These are phyloP conservation scores for Starmerella stigmatis DNA, from an alignment of 805 yeast species.

Conservation along the genomic window DNA sequence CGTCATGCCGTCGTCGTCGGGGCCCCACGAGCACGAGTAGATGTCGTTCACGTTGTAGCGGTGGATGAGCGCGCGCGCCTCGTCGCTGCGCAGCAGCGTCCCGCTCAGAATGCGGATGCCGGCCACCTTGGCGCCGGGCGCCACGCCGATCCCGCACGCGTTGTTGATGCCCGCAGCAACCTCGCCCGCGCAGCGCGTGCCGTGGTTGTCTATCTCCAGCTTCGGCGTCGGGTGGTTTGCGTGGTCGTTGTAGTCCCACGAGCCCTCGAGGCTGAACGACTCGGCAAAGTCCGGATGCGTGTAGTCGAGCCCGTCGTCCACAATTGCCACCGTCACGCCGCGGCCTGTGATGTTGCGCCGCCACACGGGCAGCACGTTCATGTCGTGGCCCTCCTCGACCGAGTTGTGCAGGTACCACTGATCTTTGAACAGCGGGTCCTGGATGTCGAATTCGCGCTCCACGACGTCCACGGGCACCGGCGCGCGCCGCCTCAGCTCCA, in stretches of 20 bases:
- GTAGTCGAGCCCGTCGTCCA: slow-evolving; percentile 90
- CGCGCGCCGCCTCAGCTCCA: slow-evolving; percentile 13
- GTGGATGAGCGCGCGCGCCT: slow-evolving; percentile 77
- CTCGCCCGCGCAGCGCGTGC: slow-evolving; percentile 97
- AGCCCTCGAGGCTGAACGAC: slow-evolving; percentile 57
- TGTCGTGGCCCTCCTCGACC: slow-evolving; percentile 64
- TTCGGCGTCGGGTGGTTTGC: slow-evolving; percentile 68
- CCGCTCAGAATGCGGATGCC: slow-evolving; percentile 87
- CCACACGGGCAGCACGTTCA: slow-evolving; percentile 84
- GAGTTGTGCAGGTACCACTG: slow-evolving; percentile 94
- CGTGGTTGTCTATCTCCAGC: slow-evolving; percentile 77
- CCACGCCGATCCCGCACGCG: slow-evolving; percentile 95
- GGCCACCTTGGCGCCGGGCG: slow-evolving; percentile 71
- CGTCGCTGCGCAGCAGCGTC: slow-evolving; percentile 70
- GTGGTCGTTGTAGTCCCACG: slow-evolving; percentile 87
- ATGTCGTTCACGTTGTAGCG: slow-evolving; percentile 79
- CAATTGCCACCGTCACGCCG: slow-evolving; percentile 75
- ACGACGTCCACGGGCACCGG: slow-evolving; percentile 14
- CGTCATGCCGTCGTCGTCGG: slow-evolving; percentile 80
- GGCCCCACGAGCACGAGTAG: slow-evolving; percentile 98
- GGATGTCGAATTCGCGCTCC: slow-evolving; percentile 43
- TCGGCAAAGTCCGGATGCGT: slow-evolving; percentile 60
- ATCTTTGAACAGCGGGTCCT: slow-evolving; percentile 68
- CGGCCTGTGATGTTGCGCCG: slow-evolving; percentile 65
- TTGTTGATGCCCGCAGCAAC: slow-evolving; percentile 76